Evolutionary conservation across 495 filamentous ascomycete species (phyloP).

Genomic region (Xylaria castorea): DNA sequence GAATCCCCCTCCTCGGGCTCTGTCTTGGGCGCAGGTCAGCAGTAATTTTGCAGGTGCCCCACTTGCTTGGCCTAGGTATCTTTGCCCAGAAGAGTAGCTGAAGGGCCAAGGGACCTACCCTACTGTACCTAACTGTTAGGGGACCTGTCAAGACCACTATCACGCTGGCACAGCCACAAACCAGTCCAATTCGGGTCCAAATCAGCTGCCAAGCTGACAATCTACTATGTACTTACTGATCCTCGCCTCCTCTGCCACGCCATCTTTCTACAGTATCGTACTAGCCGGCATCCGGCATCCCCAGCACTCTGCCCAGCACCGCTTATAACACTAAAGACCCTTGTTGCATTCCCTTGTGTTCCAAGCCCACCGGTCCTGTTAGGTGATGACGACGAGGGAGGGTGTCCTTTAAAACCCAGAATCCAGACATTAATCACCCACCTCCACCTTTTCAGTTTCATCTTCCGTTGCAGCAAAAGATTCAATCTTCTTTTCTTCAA

Average conservation of each 20-base stretch:
- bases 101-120: not conserved
- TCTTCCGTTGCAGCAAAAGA: not conserved
- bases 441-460: constrained; percentile 15
- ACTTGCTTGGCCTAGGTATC: not conserved
- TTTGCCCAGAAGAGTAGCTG: constrained; percentile 1
- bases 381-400: constrained; percentile 13
- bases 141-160: not conserved
- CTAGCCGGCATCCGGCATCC: constrained; percentile 17
- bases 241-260: constrained; percentile 15
- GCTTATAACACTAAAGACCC: not conserved
- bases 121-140: no score
- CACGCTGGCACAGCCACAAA: constrained; percentile 12
- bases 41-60: constrained; percentile 13
- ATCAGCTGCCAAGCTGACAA: not conserved
- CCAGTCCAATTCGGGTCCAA: not conserved
- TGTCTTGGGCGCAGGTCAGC: not conserved
- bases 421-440: constrained; percentile 4
- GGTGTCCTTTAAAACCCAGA: not conserved
- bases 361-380: not conserved
- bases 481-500: not conserved
- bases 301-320: not conserved
- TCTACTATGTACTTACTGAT: no score
- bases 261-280: not conserved
- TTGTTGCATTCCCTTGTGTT: constrained; percentile 1
- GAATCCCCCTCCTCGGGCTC: not conserved